Conservation (phyloP, 257 asterid species). For the Penstemon barbatus region DNA sequence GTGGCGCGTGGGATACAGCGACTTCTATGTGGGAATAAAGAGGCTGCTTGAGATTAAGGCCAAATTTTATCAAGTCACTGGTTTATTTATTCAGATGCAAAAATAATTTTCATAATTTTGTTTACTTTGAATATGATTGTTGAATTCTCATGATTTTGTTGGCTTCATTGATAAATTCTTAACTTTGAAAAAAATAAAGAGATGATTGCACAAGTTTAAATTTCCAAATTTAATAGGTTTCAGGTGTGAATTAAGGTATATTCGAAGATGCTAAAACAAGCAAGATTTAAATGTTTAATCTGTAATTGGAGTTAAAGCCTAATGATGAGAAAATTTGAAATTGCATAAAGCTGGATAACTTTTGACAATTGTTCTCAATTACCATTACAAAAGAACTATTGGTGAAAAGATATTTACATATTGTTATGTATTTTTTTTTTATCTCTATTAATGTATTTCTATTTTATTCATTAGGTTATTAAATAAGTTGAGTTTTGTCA, state of each 20-base stretch:
- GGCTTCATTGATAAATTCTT: neutral
- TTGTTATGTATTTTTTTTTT: too few relatives aligned
- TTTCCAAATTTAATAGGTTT: neutral
- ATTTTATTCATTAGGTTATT: too few relatives aligned
- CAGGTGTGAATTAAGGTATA: neutral
- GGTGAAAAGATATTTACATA: too few relatives aligned
- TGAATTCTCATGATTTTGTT: neutral
- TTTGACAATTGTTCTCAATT: neutral
- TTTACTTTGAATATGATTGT: neutral
- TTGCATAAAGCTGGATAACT: neutral
- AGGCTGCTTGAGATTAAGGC: slow-evolving; percentile 20
- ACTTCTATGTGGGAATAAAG: slow-evolving; percentile 20
- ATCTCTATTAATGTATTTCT: too few relatives aligned
- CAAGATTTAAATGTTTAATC: neutral
- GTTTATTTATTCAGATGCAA: slow-evolving; percentile 27
- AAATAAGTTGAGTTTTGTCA: too few relatives aligned
- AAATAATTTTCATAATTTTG: slow-evolving; percentile 17
- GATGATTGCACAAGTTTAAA: slow-evolving; percentile 16
- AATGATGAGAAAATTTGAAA: slow-evolving; percentile 15
- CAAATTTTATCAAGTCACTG: slow-evolving; percentile 23
- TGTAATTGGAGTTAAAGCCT: slow-evolving; percentile 1
- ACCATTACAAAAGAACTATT: too few relatives aligned
- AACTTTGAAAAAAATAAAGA: slow-evolving; percentile 12
- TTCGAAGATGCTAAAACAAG: slow-evolving; percentile 10
- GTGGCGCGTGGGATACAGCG: slow-evolving; percentile 41